Evolutionary conservation across 2,329 filamentous ascomycete species (phyloP).

Genomic region (Aspergillus glaucus): DNA sequence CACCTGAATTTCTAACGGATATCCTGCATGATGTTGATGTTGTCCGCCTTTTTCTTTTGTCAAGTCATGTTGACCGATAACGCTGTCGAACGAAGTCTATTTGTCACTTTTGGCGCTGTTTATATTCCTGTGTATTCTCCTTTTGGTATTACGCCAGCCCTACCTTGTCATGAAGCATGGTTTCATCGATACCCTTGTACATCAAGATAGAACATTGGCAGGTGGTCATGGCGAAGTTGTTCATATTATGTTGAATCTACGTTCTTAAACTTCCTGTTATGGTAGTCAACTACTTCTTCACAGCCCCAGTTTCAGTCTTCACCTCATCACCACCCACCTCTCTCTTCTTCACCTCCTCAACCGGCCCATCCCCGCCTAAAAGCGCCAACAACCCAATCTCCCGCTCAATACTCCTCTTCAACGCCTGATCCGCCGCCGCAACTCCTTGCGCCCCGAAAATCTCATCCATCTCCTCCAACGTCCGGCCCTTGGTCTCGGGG

Average conservation of each 20-base stretch:
- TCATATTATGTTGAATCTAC: neutral
- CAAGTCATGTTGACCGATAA: neutral
- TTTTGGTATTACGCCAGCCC: constrained; percentile 3
- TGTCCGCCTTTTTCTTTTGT: neutral
- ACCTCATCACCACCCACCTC: neutral
- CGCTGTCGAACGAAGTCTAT: constrained; percentile 3
- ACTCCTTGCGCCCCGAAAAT: constrained; percentile 30
- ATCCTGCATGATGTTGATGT: constrained; percentile 2
- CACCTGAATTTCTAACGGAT: neutral
- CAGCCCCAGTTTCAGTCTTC: neutral
- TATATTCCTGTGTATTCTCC: constrained; percentile 1
- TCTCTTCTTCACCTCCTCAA: constrained; percentile 1
- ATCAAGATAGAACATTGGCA: constrained; percentile 3
- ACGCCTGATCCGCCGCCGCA: constrained; percentile 20
- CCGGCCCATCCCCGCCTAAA: constrained; percentile 15
- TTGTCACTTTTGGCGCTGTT: constrained; percentile 3
- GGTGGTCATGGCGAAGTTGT: neutral
- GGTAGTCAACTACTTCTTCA: no score
- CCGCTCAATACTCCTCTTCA: constrained; percentile 22
- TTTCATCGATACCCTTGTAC: constrained; percentile 15
- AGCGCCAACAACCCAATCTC: constrained; percentile 25
- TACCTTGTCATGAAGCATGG: constrained; percentile 1
- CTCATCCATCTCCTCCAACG: constrained; percentile 35
- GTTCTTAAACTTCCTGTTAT: no score
- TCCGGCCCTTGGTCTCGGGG: constrained; percentile 33